phyloP scores from a whole-genome alignment of 2,329 filamentous ascomycete species.

The Paecilomyces sp. region DNA sequence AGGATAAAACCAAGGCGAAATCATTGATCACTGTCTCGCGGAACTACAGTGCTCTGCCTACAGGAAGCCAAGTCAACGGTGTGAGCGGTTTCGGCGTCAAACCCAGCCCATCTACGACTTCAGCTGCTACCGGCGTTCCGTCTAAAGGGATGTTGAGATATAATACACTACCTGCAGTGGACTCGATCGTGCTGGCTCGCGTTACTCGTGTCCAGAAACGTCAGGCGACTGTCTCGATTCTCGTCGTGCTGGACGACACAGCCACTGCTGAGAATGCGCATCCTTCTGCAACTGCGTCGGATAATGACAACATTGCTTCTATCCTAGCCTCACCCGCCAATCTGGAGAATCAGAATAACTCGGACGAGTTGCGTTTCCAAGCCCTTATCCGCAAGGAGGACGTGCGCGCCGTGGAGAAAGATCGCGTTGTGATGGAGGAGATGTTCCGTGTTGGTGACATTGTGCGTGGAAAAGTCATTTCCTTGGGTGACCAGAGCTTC shows the following conservation, averaged over 20 bases:
- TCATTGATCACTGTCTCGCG: conserved; percentile 35
- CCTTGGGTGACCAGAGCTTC: conserved; percentile 84
- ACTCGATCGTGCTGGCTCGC: conserved; percentile 71
- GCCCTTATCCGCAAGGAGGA: conserved; percentile 83
- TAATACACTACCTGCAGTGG: conserved; percentile 74
- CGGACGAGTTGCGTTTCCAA: conserved; percentile 67
- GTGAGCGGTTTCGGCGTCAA: neutral
- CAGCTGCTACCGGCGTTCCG: conserved; percentile 2
- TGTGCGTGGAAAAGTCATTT: conserved; percentile 80
- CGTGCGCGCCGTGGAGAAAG: conserved; percentile 90
- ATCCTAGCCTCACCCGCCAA: conserved; percentile 32
- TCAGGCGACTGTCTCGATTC: conserved; percentile 78
- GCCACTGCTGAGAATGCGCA: conserved; percentile 11
- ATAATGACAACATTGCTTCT: conserved; percentile 30
- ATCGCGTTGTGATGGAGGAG: conserved; percentile 84
- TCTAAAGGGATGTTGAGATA: conserved; percentile 41
- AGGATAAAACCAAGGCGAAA: conserved; percentile 20
- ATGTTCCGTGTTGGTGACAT: conserved; percentile 90
- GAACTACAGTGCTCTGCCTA: conserved; percentile 3
- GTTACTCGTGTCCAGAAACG: conserved; percentile 79
- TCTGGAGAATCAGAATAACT: conserved; percentile 32
- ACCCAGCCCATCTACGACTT: neutral
- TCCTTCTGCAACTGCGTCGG: conserved; percentile 16
- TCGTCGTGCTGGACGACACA: conserved; percentile 61
- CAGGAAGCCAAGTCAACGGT: neutral